phyloP scores from a whole-genome alignment of 2,329 filamentous ascomycete genomes.

The Paecilomyces formosus region DNA sequence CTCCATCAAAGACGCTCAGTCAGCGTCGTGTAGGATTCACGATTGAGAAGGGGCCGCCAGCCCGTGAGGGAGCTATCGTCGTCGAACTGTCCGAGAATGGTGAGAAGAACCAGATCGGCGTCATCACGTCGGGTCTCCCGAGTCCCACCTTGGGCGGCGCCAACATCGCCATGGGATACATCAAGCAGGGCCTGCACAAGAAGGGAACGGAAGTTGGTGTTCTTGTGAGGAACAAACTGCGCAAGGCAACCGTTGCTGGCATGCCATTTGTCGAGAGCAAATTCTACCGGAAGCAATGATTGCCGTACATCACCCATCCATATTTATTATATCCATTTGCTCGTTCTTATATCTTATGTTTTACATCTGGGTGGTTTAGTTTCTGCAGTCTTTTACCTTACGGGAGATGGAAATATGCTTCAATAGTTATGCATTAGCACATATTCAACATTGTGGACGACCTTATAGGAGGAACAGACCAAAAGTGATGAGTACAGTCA shows the following conservation, averaged over 20 bases:
- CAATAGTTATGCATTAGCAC: not conserved
- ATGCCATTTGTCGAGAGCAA: slow-evolving; percentile 83
- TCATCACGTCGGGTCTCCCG: slow-evolving; percentile 82
- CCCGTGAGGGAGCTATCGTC: slow-evolving; percentile 80
- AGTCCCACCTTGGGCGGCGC: slow-evolving; percentile 70
- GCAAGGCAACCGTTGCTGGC: slow-evolving; percentile 69
- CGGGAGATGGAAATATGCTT: not conserved
- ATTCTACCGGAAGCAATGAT: slow-evolving; percentile 50
- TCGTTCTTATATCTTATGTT: not conserved
- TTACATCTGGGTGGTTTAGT: not conserved
- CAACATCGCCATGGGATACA: slow-evolving; percentile 95
- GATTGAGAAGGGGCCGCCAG: slow-evolving; percentile 72
- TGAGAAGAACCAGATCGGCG: slow-evolving; percentile 58
- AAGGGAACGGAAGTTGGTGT: slow-evolving; percentile 73
- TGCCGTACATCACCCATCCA: not conserved
- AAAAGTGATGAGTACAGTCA: not conserved
- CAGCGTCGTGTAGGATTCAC: slow-evolving; percentile 73
- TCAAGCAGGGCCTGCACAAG: slow-evolving; percentile 76
- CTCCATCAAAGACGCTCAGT: slow-evolving; percentile 51
- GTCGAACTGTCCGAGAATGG: slow-evolving; percentile 51
- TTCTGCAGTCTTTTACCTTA: not conserved
- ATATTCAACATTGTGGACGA: not conserved
- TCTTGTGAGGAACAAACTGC: slow-evolving; percentile 66
- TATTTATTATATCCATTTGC: slow-evolving; percentile 4
- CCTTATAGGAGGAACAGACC: not conserved